Evolutionary conservation across 495 filamentous ascomycete genomes (phyloP).

Genomic region (Thermothielavioides terrestris): DNA sequence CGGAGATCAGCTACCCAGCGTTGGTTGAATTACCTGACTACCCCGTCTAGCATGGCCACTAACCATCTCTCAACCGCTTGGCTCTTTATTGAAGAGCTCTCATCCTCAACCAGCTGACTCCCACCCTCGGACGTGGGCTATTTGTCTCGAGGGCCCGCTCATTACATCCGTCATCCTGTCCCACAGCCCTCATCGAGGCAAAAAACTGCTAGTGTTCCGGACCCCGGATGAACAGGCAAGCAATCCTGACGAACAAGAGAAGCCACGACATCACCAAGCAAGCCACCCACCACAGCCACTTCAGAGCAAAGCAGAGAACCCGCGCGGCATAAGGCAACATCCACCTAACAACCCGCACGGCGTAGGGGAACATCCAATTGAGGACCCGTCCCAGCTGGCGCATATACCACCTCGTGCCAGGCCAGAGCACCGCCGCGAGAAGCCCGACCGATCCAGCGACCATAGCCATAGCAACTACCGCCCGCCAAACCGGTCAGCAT

Average conservation of each 20-base stretch:
- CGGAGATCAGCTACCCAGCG: too few species aligned
- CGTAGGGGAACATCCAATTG: neutral
- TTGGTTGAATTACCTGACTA: too few species aligned
- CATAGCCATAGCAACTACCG: neutral
- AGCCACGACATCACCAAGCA: neutral
- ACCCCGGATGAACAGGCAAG: neutral
- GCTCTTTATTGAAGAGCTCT: too few species aligned
- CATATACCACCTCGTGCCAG: neutral
- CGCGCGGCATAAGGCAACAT: neutral
- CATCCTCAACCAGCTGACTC: too few species aligned
- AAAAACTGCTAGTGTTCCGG: neutral
- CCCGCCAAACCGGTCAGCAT: neutral
- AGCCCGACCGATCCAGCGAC: neutral
- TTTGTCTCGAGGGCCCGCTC: too few species aligned
- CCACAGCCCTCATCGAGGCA: neutral
- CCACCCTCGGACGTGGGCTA: too few species aligned
- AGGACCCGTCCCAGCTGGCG: neutral
- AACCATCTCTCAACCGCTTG: too few species aligned
- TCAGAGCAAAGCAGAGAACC: neutral
- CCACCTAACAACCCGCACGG: too few species aligned
- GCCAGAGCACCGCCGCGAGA: neutral
- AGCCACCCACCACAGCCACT: neutral
- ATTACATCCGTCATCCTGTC: too few species aligned
- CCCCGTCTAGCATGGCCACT: too few species aligned
- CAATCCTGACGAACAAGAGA: neutral